phyloP scores from a whole-genome alignment of 495 filamentous ascomycete species.

The Xylaria cubensis region DNA sequence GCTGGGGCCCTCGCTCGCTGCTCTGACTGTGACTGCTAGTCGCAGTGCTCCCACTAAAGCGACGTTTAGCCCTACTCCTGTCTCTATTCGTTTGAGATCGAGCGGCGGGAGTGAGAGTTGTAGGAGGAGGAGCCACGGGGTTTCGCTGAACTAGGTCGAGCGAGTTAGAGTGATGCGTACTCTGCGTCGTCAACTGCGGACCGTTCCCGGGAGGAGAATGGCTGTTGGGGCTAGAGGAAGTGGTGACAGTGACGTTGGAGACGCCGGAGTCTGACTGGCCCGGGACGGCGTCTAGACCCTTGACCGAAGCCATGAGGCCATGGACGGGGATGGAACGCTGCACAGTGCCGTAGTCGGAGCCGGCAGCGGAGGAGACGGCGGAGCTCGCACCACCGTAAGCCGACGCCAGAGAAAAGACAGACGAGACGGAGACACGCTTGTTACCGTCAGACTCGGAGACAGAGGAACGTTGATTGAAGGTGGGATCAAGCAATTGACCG shows the following conservation, averaged over 20 bases:
- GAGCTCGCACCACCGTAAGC: constrained; percentile 56
- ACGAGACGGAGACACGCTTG: constrained; percentile 70
- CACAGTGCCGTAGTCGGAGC: constrained; percentile 43
- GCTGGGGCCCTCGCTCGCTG: constrained; percentile 56
- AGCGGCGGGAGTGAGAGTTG: constrained; percentile 34
- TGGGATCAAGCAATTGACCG: constrained; percentile 53
- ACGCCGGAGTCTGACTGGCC: constrained; percentile 57
- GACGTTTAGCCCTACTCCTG: constrained; percentile 73
- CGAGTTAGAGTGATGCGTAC: constrained; percentile 44
- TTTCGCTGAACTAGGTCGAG: constrained; percentile 46
- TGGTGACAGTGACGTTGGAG: constrained; percentile 62
- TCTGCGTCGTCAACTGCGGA: constrained; percentile 53
- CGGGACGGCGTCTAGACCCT: constrained; percentile 40
- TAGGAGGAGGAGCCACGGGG: constrained; percentile 25
- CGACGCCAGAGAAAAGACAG: constrained; percentile 68
- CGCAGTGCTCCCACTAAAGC: constrained; percentile 77
- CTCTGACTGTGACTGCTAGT: constrained; percentile 73
- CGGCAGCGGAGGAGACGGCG: constrained; percentile 46
- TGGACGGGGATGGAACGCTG: constrained; percentile 40
- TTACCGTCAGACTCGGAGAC: constrained; percentile 52
- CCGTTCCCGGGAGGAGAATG: constrained; percentile 38
- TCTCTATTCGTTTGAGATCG: constrained; percentile 63
- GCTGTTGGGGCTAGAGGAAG: constrained; percentile 50
- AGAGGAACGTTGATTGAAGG: constrained; percentile 50
- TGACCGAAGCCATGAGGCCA: constrained; percentile 48